phyloP scores from a whole-genome alignment of 2,329 filamentous ascomycete species.

The Stagonosporopsis rhizophila region DNA sequence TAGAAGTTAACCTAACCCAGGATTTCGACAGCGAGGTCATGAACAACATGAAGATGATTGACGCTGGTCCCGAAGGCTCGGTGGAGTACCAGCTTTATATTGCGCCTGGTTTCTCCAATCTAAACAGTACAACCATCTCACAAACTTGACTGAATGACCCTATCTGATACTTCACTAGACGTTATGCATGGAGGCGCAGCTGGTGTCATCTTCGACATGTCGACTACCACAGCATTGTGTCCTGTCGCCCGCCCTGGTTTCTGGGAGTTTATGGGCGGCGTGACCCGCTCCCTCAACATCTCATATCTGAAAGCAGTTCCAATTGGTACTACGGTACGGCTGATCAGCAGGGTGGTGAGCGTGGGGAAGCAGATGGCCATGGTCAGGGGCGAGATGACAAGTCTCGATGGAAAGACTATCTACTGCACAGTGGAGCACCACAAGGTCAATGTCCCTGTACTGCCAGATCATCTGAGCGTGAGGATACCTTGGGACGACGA shows the following conservation, averaged over 20 bases:
- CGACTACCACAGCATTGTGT: slow-evolving; percentile 58
- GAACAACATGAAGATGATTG: slow-evolving; percentile 46
- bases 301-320: slow-evolving; percentile 60
- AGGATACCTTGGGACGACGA: slow-evolving; percentile 55
- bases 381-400: slow-evolving; percentile 59
- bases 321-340: slow-evolving; percentile 53
- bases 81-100: slow-evolving; percentile 47
- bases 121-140: slow-evolving; percentile 42
- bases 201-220: slow-evolving; percentile 52
- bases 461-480: slow-evolving; percentile 49
- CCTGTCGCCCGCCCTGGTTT: slow-evolving; percentile 57
- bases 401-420: slow-evolving; percentile 55
- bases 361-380: slow-evolving; percentile 61
- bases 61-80: slow-evolving; percentile 46
- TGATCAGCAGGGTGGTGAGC: slow-evolving; percentile 54
- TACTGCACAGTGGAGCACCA: slow-evolving; percentile 62
- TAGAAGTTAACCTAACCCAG: slow-evolving; percentile 23
- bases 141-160: background rate
- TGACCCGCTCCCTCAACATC: slow-evolving; percentile 59
- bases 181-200: slow-evolving; percentile 53
- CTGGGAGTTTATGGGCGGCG: slow-evolving; percentile 62
- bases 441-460: slow-evolving; percentile 57
- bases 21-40: slow-evolving; percentile 50
- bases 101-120: slow-evolving; percentile 46
- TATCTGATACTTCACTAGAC: slow-evolving; percentile 30